phyloP scores from a whole-genome alignment of 441 rosid genomes.

The Arabidopsis hybrid region DNA sequence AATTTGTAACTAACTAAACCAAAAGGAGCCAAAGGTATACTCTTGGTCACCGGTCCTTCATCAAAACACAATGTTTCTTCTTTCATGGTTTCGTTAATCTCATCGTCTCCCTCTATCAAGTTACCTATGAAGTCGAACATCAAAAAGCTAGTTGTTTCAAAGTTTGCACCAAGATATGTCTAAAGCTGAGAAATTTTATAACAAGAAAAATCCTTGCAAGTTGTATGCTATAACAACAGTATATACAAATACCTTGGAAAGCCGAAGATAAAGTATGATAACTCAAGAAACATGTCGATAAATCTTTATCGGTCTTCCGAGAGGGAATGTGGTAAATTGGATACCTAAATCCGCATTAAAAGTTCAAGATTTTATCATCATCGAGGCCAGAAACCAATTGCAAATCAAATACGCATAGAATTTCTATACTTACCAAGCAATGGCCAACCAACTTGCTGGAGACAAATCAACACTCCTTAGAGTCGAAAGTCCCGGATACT shows the following conservation, averaged over 20 bases:
- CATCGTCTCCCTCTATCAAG: conserved; percentile 21
- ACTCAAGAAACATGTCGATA: conserved; percentile 75
- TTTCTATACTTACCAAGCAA: conserved; percentile 65
- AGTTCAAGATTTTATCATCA: conserved; percentile 4
- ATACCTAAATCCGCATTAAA: conserved; percentile 54
- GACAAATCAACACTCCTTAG: conserved; percentile 74
- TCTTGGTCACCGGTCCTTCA: conserved; percentile 37
- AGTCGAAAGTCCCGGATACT: conserved; percentile 55
- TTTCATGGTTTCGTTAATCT: conserved; percentile 20
- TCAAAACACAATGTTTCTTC: conserved; percentile 47
- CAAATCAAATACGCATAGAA: neutral
- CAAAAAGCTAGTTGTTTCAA: conserved; percentile 1
- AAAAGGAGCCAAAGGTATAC: conserved; percentile 60
- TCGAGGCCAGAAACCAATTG: neutral
- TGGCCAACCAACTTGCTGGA: conserved; percentile 91
- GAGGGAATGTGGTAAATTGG: conserved; percentile 82
- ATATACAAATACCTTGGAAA: conserved; percentile 62
- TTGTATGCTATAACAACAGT: neutral
- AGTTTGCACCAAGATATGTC: conserved; percentile 15
- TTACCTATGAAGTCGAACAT: conserved; percentile 39
- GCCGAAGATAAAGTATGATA: conserved; percentile 79
- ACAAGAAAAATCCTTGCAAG: neutral
- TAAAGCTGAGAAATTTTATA: conserved; percentile 1
- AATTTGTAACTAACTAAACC: conserved; percentile 72
- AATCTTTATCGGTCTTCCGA: conserved; percentile 60